Evolutionary conservation across 148 eudicot species (phyloP).

Genomic region (Chenopodium album): DNA sequence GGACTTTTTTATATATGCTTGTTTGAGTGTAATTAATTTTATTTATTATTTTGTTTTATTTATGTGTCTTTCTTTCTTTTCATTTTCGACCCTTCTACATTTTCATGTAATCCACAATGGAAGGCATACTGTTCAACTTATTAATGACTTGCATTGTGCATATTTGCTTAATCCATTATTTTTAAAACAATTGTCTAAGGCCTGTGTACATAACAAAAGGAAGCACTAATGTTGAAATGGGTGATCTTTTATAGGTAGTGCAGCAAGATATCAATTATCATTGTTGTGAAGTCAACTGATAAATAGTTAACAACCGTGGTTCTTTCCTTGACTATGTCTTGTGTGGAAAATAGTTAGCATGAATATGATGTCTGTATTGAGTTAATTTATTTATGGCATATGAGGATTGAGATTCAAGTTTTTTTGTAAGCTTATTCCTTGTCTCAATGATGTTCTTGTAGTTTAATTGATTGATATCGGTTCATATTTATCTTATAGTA

Average conservation of each 20-base stretch:
- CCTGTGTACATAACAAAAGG: neutral
- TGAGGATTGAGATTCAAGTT: neutral
- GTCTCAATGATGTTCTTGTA: conserved; percentile 1
- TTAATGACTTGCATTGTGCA: neutral
- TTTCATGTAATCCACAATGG: neutral
- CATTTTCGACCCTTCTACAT: neutral
- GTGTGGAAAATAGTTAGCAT: neutral
- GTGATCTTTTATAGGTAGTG: neutral
- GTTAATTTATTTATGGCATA: neutral
- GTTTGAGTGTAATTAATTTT: neutral
- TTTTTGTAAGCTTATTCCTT: neutral
- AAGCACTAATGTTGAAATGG: too few relatives aligned
- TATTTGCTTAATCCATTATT: neutral
- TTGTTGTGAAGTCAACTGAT: neutral
- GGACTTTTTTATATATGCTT: neutral
- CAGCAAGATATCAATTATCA: neutral
- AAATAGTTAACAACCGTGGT: neutral
- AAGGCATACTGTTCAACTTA: too few relatives aligned
- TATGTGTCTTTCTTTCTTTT: too few relatives aligned
- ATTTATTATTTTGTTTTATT: neutral
- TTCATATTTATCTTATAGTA: conserved; percentile 19
- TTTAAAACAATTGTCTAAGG: neutral
- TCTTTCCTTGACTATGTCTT: neutral
- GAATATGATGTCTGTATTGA: neutral
- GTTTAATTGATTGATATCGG: neutral